Evolutionary conservation across 78 protist genomes (phyloP).

Genomic region (Polysphondylium violaceum): DNA sequence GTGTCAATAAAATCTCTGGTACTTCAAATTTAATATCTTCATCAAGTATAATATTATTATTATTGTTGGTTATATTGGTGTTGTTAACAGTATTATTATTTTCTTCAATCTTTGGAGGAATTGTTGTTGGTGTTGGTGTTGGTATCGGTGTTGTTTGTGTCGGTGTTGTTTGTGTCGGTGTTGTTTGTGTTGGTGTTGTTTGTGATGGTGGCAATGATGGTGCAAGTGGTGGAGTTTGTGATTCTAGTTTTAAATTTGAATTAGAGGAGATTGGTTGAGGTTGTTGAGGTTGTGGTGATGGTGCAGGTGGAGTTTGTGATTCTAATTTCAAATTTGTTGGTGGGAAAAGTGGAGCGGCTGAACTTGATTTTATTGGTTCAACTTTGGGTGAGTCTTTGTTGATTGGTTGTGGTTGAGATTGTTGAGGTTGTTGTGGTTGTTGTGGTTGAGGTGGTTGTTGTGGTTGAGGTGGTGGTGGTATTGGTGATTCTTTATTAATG

Average conservation of each 20-base stretch:
- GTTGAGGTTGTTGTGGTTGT: conserved; percentile 2
- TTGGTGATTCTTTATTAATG: neutral
- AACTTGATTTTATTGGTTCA: conserved; percentile 5
- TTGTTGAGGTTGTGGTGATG: neutral
- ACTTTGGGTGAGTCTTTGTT: neutral
- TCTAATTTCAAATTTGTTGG: neutral
- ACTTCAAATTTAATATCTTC: conserved; percentile 59
- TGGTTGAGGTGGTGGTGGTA: neutral
- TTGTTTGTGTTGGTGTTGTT: neutral
- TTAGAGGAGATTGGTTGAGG: neutral
- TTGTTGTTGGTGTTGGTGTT: neutral
- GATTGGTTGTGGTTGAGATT: conserved; percentile 17
- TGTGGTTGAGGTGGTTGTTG: neutral
- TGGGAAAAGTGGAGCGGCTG: neutral
- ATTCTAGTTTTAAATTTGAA: neutral
- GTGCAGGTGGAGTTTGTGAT: neutral
- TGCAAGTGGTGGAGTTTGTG: neutral
- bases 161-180: neutral
- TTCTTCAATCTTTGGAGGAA: neutral
- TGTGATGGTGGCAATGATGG: neutral
- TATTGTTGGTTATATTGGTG: neutral
- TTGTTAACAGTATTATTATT: neutral
- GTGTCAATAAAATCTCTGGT: conserved; percentile 34
- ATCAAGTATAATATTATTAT: conserved; percentile 35
- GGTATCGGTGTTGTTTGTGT: neutral